Base-by-base conservation (phyloP, 495 filamentous ascomycete species). In the Pyrenula massariospora region DNA sequence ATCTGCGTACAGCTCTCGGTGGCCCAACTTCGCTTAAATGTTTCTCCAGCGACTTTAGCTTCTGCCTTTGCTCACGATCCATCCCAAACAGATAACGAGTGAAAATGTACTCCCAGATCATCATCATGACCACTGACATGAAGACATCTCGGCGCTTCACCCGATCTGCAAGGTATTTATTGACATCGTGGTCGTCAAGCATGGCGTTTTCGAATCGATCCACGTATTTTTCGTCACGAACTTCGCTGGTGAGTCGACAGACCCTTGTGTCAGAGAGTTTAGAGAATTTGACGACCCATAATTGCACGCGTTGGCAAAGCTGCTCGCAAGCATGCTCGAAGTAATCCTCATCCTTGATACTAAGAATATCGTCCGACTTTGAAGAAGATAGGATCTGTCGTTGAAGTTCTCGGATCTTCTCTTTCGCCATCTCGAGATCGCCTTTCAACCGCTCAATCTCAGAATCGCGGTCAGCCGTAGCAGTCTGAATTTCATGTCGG, bases 21-120 rank as follows among this genome's bases (percentile, higher is more conserved):
- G 88, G 85, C 65, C 89, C 92, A 61, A 95, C 87, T 68, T 96
- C 93, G 23, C 74, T 70, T n/a, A 98, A 77, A 54, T 84, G 82
- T 72, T 93, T 95, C 72, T 98, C 93, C 15, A 97, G 81, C 8
- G 82, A 81, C 71, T 97, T 95, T 65, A 98, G 86, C 65, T 95
- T 96, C 70, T 97, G 91, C 23, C 94, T 86, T 65, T 98, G 91
- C 65, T 96, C 93, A 54, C 90, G 81, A 70, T 96, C 92, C 89
- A 97, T 93, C 59, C 94, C 93, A 65, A 98, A 97, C 36, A 98
- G 82, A 65, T 97, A 98, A 56, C 94, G 85, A 11, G 91, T 95
- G 69, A 98, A 98, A 65, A 98, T 84, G 64, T 88, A 95, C 66
- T 97, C 92, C 89, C 90, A 96, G 36, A 97, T 82, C 88, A 98